Evolutionary conservation across 805 yeast genomes (phyloP), one percentile per base, ranked within the genome.

Genomic region (Sugiyamaella mastotermitis): DNA sequence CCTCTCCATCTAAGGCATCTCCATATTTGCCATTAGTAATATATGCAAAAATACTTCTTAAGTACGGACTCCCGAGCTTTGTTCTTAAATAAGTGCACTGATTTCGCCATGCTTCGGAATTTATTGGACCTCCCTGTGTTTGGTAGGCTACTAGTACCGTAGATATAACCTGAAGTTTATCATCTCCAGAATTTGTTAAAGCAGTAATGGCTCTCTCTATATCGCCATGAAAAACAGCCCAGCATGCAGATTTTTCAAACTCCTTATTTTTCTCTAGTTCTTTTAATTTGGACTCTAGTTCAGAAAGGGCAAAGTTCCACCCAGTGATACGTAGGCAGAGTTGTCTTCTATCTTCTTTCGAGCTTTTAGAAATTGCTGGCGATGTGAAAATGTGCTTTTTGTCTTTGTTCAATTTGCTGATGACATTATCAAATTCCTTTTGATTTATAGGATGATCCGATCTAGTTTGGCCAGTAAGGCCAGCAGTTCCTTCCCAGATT

Each of bases 1-100:
- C 77, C 53, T 90, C 97, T n/a, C n/a, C n/a, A 55, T 86, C 95
- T 37, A 90, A 66, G 1, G 90, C 95, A 53, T 86, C 97, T 80
- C 90, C 81, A 97, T 97, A 90, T 47, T 88, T 92, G 32, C 85
- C 83, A 54, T 90, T 96, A 0, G 96, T 87, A 38, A 90, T 81
- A 50, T 79, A 90, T 0, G 96, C 96, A 66, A 90, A 90, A 1
- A 90, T 83, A 0, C 94, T 95, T 31, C 97, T 65, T 43, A 90
- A 62, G 55, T 90, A 90, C 0, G 97, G 96, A 53, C 84, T 80
- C 9, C 82, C 90, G 40, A 90, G 66, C 49, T 86, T 96, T n/a
- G 83, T 73, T 0, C 97, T 83, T 70, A 90, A 73, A 41, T 72
- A 71, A 38, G 96, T 77, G 57, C 97, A 90, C 56, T 86, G 95